These are phyloP conservation scores for Choiromyces venosus DNA, from an alignment of 495 filamentous ascomycete species.

Conservation along the genomic window DNA sequence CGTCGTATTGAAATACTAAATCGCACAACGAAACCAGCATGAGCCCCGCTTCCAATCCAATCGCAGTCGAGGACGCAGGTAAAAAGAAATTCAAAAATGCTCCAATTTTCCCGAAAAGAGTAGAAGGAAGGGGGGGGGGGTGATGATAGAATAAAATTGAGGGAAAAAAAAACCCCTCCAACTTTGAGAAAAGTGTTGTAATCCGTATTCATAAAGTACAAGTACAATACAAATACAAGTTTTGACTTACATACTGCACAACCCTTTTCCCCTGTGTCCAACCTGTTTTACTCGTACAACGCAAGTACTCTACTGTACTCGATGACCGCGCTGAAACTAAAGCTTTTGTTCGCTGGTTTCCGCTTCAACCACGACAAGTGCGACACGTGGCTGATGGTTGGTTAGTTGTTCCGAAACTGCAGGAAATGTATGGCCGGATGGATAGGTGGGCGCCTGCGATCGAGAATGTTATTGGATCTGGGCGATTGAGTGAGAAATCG, in stretches of 20 bases:
- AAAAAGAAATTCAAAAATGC: neutral
- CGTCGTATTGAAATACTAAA: neutral
- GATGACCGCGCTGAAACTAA: neutral
- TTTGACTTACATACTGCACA: neutral
- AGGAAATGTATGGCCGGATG: neutral
- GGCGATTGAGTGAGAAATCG: neutral
- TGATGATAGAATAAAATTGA: neutral
- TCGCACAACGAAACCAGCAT: neutral
- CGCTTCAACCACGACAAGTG: neutral
- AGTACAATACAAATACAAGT: neutral
- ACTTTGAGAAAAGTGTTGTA: neutral
- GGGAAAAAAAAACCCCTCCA: neutral
- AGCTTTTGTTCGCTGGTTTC: neutral
- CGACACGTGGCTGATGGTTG: neutral
- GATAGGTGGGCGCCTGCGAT: neutral
- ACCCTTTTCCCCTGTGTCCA: neutral
- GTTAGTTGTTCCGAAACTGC: neutral
- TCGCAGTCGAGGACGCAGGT: neutral
- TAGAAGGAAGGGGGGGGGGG: neutral
- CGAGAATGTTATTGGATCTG: neutral
- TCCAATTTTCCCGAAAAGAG: neutral
- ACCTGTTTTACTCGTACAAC: neutral
- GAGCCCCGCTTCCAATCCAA: neutral
- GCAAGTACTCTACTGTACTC: neutral
- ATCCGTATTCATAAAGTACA: neutral